Conservation (phyloP, 306 rosid species). For the Leucaena leucocephala region DNA sequence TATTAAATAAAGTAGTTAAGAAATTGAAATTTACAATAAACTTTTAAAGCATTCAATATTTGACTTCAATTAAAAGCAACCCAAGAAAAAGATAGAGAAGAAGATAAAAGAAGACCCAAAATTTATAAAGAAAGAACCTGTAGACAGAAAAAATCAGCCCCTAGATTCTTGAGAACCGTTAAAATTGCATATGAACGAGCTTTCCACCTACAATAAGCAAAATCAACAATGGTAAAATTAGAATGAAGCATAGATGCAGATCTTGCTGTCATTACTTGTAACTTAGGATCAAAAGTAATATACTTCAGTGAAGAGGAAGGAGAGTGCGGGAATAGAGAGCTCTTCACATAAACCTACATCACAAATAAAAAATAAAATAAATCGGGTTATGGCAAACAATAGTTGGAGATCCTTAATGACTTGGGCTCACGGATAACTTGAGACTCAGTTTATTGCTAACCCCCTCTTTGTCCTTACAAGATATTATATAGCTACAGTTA, state of each 20-base stretch:
- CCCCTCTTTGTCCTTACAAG: neutral
- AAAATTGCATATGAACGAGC: constrained; percentile 73
- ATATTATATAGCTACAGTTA: neutral
- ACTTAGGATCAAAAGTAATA: constrained; percentile 23
- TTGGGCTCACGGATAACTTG: neutral
- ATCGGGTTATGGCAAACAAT: neutral
- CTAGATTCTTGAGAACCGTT: constrained; percentile 59
- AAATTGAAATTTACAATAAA: constrained; percentile 10
- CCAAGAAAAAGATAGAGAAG: neutral
- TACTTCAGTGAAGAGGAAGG: constrained; percentile 78
- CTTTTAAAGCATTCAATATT: neutral
- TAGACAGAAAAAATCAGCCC: constrained; percentile 86
- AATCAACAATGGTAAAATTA: constrained; percentile 27
- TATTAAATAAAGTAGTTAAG: neutral
- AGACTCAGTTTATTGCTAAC: neutral
- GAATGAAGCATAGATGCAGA: constrained; percentile 11
- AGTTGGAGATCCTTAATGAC: neutral
- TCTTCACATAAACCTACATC: constrained; percentile 82
- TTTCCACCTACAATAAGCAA: constrained; percentile 66
- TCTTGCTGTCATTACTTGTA: constrained; percentile 21
- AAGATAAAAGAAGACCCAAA: neutral
- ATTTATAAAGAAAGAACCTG: constrained; percentile 53
- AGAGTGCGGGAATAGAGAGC: constrained; percentile 75
- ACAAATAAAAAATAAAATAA: neutral
- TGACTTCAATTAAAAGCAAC: neutral